A percentile compares a stretch with the other conserved stretches of the same genome.
Conservation (phyloP, 2,329 filamentous ascomycete species). For the Ceratocystis ficicola region DNA sequence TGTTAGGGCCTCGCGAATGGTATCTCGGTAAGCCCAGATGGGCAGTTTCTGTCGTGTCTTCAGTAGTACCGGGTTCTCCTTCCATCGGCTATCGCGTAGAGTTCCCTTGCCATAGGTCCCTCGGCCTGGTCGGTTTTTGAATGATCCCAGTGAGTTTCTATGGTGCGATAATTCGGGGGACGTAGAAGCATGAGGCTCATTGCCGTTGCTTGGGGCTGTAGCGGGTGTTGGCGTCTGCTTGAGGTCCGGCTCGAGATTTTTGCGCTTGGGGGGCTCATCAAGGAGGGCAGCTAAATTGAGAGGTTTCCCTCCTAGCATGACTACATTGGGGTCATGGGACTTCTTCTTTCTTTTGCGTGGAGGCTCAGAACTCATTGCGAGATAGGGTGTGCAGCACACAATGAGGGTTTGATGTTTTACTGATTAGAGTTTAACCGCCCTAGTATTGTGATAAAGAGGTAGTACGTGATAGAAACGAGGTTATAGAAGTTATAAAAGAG, state of each 20-base stretch:
- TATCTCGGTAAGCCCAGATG: slow-evolving; percentile 61
- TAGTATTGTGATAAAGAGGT: background rate
- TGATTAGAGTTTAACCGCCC: background rate
- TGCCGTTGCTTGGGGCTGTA: background rate
- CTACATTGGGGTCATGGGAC: slow-evolving; percentile 28
- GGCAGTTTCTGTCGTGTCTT: slow-evolving; percentile 56
- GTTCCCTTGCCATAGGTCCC: background rate
- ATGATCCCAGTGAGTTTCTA: background rate
- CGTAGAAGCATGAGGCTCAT: background rate
- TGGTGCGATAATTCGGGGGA: background rate
- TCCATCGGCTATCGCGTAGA: slow-evolving; percentile 16
- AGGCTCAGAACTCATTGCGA: slow-evolving; percentile 21
- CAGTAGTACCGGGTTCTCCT: slow-evolving; percentile 30
- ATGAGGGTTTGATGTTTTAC: background rate
- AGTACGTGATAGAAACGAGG: background rate
- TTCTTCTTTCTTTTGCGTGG: slow-evolving; percentile 33
- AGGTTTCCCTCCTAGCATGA: slow-evolving; percentile 38
- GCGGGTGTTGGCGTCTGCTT: slow-evolving; percentile 30
- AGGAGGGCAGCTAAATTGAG: slow-evolving; percentile 42
- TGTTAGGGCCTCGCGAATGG: slow-evolving; percentile 53
- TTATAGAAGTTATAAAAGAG: background rate
- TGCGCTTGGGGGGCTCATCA: slow-evolving; percentile 27
- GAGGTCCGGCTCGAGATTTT: slow-evolving; percentile 25
- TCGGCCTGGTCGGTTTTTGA: background rate
- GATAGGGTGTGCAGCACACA: background rate